phyloP scores from a whole-genome alignment of 441 rosid species.

The Gossypium laxum region DNA sequence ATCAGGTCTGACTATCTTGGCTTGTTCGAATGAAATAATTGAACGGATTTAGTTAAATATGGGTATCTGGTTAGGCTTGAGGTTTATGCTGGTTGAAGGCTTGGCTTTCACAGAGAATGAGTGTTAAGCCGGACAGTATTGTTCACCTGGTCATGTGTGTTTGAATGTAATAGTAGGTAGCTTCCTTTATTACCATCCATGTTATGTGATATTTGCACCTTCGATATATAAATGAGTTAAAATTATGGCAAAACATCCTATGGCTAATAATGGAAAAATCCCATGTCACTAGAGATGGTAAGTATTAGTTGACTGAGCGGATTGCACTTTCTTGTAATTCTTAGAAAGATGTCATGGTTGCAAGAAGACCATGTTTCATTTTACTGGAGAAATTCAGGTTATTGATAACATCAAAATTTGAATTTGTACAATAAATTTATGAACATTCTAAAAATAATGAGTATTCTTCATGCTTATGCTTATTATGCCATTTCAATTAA shows the following conservation, averaged over 20 bases:
- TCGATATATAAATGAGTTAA: neutral
- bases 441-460: neutral
- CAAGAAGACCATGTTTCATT: neutral
- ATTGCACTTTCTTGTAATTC: neutral
- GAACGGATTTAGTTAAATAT: neutral
- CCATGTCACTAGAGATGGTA: neutral
- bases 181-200: neutral
- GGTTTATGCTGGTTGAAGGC: neutral
- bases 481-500: neutral
- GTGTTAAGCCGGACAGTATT: neutral
- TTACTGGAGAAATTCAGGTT: neutral
- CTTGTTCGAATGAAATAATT: neutral
- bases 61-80: neutral
- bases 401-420: neutral
- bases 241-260: neutral
- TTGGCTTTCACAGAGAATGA: neutral
- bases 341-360: neutral
- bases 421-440: neutral
- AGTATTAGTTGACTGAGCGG: neutral
- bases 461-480: neutral
- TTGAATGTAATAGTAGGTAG: neutral
- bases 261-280: neutral
- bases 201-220: neutral
- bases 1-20: neutral
- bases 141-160: neutral